Conservation (phyloP, 129 eudicot species). For the Flaveria ramosissima region DNA sequence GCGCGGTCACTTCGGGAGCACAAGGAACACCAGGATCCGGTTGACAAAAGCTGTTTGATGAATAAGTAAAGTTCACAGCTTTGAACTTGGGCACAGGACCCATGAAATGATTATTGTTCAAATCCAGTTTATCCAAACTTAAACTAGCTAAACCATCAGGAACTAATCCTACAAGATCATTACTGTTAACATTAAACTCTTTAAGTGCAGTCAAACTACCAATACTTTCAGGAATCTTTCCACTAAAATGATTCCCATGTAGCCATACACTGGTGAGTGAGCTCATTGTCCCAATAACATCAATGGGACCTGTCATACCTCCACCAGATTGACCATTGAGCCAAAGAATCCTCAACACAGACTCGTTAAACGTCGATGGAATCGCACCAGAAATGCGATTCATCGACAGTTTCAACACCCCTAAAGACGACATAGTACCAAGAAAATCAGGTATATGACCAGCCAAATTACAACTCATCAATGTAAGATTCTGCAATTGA, state of each 20-base stretch:
- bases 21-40: slow-evolving; percentile 55
- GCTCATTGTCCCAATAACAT: slow-evolving; percentile 54
- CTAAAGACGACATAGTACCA: slow-evolving; percentile 54
- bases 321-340: slow-evolving; percentile 61
- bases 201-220: slow-evolving; percentile 46
- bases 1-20: slow-evolving; percentile 48
- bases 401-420: slow-evolving; percentile 44
- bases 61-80: slow-evolving; percentile 44
- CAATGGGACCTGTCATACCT: slow-evolving; percentile 57
- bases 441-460: slow-evolving; percentile 69
- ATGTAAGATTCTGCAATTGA: slow-evolving; percentile 62
- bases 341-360: slow-evolving; percentile 54
- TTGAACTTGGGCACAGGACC: slow-evolving; percentile 67
- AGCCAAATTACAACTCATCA: slow-evolving; percentile 54
- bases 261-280: slow-evolving; percentile 57
- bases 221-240: slow-evolving; percentile 51
- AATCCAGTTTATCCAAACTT: slow-evolving; percentile 38
- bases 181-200: slow-evolving; percentile 52
- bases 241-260: slow-evolving; percentile 71
- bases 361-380: slow-evolving; percentile 50
- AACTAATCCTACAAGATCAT: slow-evolving; percentile 58
- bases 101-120: slow-evolving; percentile 66
- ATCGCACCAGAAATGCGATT: slow-evolving; percentile 54
- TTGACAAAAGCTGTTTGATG: slow-evolving; percentile 53
- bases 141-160: slow-evolving; percentile 55